These are phyloP conservation scores for Geotrichum fermentans DNA, from an alignment of 1,139 yeast genomes.

Conservation along the genomic window DNA sequence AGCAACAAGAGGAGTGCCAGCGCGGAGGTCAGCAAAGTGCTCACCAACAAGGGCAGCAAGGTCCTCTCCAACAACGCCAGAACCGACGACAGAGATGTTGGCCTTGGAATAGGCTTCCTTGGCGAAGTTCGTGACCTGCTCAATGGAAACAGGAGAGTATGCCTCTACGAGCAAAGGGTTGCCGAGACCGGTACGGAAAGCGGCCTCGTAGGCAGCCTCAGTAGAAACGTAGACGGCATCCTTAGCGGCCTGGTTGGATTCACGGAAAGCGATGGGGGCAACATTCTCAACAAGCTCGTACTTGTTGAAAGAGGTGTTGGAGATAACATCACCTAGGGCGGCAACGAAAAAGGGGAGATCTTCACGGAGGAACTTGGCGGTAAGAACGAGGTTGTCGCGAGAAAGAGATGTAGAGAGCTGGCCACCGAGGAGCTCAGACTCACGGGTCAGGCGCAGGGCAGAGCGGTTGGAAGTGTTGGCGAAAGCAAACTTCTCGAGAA, in stretches of 20 bases:
- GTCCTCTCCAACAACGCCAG: constrained; percentile 71
- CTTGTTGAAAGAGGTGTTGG: constrained; percentile 62
- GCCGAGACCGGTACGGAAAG: constrained; percentile 89
- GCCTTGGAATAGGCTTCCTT: constrained; percentile 62
- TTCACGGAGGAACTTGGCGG: constrained; percentile 77
- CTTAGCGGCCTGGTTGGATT: constrained; percentile 47
- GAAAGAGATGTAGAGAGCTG: constrained; percentile 61
- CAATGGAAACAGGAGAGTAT: constrained; percentile 51
- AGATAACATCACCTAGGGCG: constrained; percentile 72
- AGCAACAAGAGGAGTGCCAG: constrained; percentile 48
- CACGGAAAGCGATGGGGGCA: constrained; percentile 61
- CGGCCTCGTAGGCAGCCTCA: constrained; percentile 73
- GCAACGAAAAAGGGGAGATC: constrained; percentile 90
- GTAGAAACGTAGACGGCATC: constrained; percentile 58
- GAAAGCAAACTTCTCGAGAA: constrained; percentile 79
- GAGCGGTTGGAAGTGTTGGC: constrained; percentile 77
- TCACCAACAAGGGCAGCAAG: constrained; percentile 62
- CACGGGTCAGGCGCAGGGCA: constrained; percentile 90
- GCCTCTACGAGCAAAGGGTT: constrained; percentile 76
- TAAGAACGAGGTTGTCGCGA: constrained; percentile 78
- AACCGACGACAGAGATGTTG: constrained; percentile 65
- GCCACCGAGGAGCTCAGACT: constrained; percentile 92
- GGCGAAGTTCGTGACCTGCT: constrained; percentile 66
- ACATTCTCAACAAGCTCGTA: constrained; percentile 82
- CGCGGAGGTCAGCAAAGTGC: constrained; percentile 59